Evolutionary conservation across 2,329 filamentous ascomycete genomes (phyloP), one percentile per base, ranked within the genome.

Genomic region (Ceratocystis huliohia): DNA sequence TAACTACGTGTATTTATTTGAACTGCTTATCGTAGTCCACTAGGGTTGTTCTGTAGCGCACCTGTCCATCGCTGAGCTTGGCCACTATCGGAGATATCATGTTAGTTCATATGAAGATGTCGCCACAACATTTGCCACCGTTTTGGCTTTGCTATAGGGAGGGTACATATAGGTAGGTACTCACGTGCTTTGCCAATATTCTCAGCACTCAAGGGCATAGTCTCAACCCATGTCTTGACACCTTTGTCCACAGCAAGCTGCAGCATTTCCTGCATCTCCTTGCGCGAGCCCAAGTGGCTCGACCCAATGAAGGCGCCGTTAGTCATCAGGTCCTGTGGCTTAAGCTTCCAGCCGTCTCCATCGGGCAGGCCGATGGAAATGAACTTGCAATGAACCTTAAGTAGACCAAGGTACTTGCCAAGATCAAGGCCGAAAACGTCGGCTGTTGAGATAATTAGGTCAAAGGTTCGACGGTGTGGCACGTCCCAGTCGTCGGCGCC

Each of bases 311-410:
- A 80, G 74, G 83, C 84, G 53, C 90, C 90, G 76, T 93, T 95
- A 70, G 76, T 76, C 68, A 89, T 80, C 72, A 96, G 87, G 73
- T 84, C 84, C 79, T 91, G 88, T 63, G 88, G 86, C 76, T 84
- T 85, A 70, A 94, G 81, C 65, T 80, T 77, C 67, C 89, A 84
- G 10, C 89, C 84, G 57, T 87, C 84, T 69, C 89, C 87, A 73
- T 91, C 88, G 2, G 89, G 89, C 72, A 94, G 80, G 53, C 89
- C 89, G 65, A 93, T 88, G 72, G 83, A 88, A 74, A 93, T 84
- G 84, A 88, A 94, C 73, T 82, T 83, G 67, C 88, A 89, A 77
- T 91, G 88, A 67, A 93, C 86, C 76, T 93, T 91, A 74, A 95
- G 82, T 72, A 91, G 82, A 69, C 82, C 84, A 72, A 95, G 83